Base-by-base conservation (phyloP, 495 filamentous ascomycete genomes). In the Aspergillus nanangensis region DNA sequence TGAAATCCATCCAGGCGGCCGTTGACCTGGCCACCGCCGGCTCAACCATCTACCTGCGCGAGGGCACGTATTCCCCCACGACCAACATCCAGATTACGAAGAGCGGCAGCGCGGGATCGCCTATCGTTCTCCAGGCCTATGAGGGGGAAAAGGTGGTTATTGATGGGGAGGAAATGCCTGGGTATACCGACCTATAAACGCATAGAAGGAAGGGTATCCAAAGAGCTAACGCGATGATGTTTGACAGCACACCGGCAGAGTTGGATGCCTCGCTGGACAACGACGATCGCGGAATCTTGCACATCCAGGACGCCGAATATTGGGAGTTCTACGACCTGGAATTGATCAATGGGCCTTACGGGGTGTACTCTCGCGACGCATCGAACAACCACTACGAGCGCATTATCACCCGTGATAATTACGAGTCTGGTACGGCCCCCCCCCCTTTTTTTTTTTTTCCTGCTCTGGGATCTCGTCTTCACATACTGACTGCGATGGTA, bases 351-450 rank as follows among this genome's bases (percentile, higher is more conserved):
- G 52, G 52, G 1, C 52, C 52, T 19, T 55, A 55, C 23, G 52
- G 52, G 2, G 39, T 55, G 17, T 55, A 55, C 20, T 27, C 47
- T 13, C 47, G 52, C 0, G 52, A 55, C 21, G 42, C 52, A 4
- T 55, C 52, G 4, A 55, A 55, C 40, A 55, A 55, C 27, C 52
- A 50, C 27, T 55, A 55, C 44, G 52, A 55, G 44, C 43, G 52
- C 1, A 23, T 55, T 13, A 21, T 45, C 8, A 55, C 52, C 13
- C 33, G 47, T 9, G 39, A 55, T 15, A 55, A 55, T 44, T 55
- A 55, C 24, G 52, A 55, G 27, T 50, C 52, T 33, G 51, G 51
- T 53, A 24, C 1, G 41, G 1, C 5, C n/a, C n/a, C n/a, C n/a
- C n/a, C n/a, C n/a, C n/a, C n/a, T n/a, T n/a, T n/a, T n/a, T n/a